phyloP scores from a whole-genome alignment of 2,329 filamentous ascomycete genomes.

The Byssochlamys sp. region DNA sequence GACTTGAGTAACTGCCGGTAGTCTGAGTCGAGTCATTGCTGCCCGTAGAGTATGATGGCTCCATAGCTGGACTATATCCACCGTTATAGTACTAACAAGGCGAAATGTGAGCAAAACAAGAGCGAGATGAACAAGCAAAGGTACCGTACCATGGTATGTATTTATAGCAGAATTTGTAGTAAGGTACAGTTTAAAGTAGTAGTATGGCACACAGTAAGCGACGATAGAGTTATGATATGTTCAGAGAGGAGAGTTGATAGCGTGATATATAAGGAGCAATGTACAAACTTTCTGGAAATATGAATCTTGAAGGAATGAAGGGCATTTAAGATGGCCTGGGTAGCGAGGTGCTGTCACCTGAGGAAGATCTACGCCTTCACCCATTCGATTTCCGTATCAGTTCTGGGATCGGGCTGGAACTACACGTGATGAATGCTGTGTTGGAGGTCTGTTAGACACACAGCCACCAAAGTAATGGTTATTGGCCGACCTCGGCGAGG shows the following conservation, averaged over 20 bases:
- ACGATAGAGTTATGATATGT: background rate
- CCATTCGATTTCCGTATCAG: background rate
- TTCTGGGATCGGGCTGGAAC: background rate
- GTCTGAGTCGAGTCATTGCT: background rate
- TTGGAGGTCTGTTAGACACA: background rate
- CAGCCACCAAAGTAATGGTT: background rate
- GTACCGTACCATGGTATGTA: background rate
- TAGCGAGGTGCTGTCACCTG: background rate
- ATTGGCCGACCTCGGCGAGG: background rate
- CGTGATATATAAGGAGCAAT: background rate
- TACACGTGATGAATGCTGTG: background rate
- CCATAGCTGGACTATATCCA: background rate
- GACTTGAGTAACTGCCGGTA: background rate
- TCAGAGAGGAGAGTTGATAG: background rate
- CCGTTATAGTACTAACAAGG: background rate
- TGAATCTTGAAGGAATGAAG: background rate
- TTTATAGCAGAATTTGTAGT: background rate
- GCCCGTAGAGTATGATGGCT: background rate
- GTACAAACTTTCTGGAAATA: background rate
- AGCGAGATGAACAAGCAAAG: background rate
- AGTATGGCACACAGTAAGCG: background rate
- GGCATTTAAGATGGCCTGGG: background rate
- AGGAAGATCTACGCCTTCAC: background rate
- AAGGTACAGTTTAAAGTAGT: background rate
- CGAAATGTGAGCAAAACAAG: too few species aligned